phyloP scores from a whole-genome alignment of 768 basidiomycete genomes.

The Collybiopsis luxurians region DNA sequence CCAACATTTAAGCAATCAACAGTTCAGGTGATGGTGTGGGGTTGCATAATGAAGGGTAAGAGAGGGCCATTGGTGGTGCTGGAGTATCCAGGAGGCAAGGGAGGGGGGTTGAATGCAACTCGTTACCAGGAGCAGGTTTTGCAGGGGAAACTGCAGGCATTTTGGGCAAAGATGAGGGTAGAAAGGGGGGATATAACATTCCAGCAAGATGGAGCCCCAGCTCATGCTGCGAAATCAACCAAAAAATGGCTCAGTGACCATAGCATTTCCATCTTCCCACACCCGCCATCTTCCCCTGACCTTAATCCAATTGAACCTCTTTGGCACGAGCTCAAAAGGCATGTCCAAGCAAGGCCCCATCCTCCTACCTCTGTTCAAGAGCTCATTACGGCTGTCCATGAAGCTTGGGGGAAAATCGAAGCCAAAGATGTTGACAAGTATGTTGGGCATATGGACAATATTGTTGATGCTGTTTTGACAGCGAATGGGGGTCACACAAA shows the following conservation, averaged over 20 bases:
- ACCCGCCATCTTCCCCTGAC: constrained; percentile 30
- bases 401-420: constrained; percentile 19
- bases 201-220: constrained; percentile 13
- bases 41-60: constrained; percentile 6
- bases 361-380: constrained; percentile 17
- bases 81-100: constrained; percentile 12
- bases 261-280: constrained; percentile 11
- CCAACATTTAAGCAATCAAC: constrained; percentile 7
- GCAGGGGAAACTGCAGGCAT: constrained; percentile 2
- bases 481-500: constrained; percentile 18
- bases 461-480: constrained; percentile 17
- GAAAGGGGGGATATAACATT: not conserved
- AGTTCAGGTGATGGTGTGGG: constrained; percentile 13
- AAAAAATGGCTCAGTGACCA: not conserved
- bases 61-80: constrained; percentile 13
- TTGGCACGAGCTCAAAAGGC: too few relatives aligned
- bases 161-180: not conserved
- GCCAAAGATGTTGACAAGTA: constrained; percentile 19
- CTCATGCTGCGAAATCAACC: constrained; percentile 3
- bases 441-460: constrained; percentile 17
- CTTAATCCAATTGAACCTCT: too few relatives aligned
- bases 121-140: constrained; percentile 13
- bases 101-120: constrained; percentile 9
- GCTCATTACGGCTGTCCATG: constrained; percentile 13
- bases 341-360: too few relatives aligned